Evolutionary conservation across 1,284 basidiomycete species (phyloP), one percentile per base, ranked within the genome.

Genomic region (Moesziomyces sp.): DNA sequence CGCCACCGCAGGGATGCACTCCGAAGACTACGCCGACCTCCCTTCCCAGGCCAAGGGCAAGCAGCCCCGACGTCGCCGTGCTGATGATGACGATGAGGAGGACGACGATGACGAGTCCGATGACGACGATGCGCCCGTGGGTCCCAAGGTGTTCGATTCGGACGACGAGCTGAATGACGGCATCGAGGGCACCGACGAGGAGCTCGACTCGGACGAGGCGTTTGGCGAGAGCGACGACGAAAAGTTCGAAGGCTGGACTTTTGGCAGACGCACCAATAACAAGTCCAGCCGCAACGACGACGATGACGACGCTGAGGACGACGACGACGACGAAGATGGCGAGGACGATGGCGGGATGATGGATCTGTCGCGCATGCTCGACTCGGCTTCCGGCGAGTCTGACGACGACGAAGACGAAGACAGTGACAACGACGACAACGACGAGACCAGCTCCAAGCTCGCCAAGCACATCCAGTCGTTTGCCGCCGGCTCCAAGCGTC

Each of bases 201-300:
- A 83, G 53, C 76, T 84, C 23, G 82, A 84, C 48, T 75, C 69
- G 9, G 82, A 84, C 49, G 81, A 84, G 33, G 82, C 82, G 9
- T 84, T 83, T 52, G 82, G 74, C 33, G 77, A 80, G 43, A 73
- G 72, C 58, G 82, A 83, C 54, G 79, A 84, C 42, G 80, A 84
- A 33, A 67, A 60, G 48, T 81, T 76, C 10, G 56, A 66, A 26
- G 75, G 68, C 6, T 79, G 69, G 64, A 64, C 59, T 5, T 76
- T 79, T 48, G 63, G 60, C 5, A 54, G 44, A 28, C 58, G 55
- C 8, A 38, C 26, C 30, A 38, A 33, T 9, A 64, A 67, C 44
- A 46, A 51, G 19, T 18, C 38, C 38, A 70, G 45, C 28, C 49
- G 54, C 24, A 48, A 44, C 28, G 21, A 23, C 19, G n/a, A 49